Percentiles rank a stretch among this genome's conserved stretches.
These are phyloP conservation scores for Chamaenerion angustifolium DNA, from an alignment of 345 rosid species.

Conservation along the genomic window DNA sequence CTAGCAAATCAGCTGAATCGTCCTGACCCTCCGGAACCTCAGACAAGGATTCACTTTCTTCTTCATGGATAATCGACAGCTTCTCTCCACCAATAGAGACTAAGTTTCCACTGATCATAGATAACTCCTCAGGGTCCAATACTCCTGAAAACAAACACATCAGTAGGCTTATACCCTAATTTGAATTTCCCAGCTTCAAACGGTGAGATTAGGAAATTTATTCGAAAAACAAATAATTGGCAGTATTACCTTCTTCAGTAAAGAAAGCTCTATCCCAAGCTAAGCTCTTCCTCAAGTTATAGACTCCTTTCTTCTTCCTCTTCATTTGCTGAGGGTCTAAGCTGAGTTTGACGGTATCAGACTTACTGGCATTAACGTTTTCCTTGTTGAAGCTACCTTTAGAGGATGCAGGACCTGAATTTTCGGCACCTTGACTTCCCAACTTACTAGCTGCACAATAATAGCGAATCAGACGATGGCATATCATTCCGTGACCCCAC, in stretches of 20 bases:
- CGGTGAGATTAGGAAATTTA: neutral
- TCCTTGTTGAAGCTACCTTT: slow-evolving; percentile 29
- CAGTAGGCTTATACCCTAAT: neutral
- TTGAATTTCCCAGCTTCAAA: neutral
- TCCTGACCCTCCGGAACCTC: slow-evolving; percentile 13
- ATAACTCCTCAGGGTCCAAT: slow-evolving; percentile 53
- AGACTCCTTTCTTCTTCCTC: slow-evolving; percentile 75
- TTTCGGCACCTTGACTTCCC: slow-evolving; percentile 15
- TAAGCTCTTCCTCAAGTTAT: slow-evolving; percentile 75
- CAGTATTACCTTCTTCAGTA: slow-evolving; percentile 66
- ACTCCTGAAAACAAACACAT: slow-evolving; percentile 29
- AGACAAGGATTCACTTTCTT: slow-evolving; percentile 26
- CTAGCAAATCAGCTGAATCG: slow-evolving; percentile 26
- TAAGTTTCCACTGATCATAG: slow-evolving; percentile 42
- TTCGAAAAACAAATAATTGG: neutral
- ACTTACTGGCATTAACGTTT: slow-evolving; percentile 28
- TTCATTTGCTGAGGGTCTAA: slow-evolving; percentile 73
- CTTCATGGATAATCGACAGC: slow-evolving; percentile 48
- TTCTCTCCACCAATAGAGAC: slow-evolving; percentile 25
- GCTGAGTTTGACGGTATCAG: slow-evolving; percentile 35
- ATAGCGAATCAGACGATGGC: neutral
- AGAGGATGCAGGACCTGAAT: slow-evolving; percentile 8
- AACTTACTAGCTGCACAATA: neutral
- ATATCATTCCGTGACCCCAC: neutral
- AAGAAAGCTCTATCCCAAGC: slow-evolving; percentile 87